Conservation (phyloP, 345 rosid species). For the Eucalyptus erythrocorys region DNA sequence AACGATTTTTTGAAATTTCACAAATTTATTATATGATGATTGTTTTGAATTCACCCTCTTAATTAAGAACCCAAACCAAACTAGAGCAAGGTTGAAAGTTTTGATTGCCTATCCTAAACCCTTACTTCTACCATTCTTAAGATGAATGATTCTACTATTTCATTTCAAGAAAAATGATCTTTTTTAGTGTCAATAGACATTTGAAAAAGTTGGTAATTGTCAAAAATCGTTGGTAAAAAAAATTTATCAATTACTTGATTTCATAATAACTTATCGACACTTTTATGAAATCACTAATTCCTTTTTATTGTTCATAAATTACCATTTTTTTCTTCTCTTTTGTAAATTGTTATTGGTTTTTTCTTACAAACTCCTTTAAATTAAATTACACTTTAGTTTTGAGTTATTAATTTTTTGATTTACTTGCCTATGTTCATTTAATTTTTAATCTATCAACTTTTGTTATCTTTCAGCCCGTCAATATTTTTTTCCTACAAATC, state of each 20-base stretch:
- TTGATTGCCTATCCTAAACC: background rate
- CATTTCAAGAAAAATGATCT: background rate
- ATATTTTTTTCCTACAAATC: background rate
- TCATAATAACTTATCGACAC: background rate
- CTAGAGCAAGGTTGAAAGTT: background rate
- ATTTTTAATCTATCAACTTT: background rate
- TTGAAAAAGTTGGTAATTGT: background rate
- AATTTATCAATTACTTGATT: background rate
- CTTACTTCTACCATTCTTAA: background rate
- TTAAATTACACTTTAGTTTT: background rate
- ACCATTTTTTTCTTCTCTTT: background rate
- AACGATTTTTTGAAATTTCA: background rate
- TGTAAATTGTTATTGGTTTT: background rate
- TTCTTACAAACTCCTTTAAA: background rate
- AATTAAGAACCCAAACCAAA: background rate
- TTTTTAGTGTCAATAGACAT: background rate
- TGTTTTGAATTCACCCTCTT: background rate
- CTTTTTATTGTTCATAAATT: background rate
- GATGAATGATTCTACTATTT: background rate
- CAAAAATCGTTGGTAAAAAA: background rate
- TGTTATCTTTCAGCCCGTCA: background rate
- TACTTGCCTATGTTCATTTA: background rate
- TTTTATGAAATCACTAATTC: background rate
- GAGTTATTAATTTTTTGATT: background rate
- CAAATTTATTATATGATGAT: background rate